phyloP scores from a whole-genome alignment of 2,329 filamentous ascomycete species.

The Aspergillus nomiae region DNA sequence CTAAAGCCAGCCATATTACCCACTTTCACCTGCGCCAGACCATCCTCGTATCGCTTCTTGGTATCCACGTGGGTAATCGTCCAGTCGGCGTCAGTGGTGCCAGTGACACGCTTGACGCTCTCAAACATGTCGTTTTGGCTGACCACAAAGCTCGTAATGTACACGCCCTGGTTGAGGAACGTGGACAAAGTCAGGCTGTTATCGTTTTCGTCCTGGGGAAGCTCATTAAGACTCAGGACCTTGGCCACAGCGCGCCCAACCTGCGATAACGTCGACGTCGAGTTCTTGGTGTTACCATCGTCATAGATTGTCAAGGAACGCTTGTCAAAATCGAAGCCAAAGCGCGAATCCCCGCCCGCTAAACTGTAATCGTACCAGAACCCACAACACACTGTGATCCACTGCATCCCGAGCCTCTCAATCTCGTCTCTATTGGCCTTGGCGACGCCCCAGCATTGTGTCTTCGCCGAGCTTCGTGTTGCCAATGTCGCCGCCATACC shows the following conservation, averaged over 20 bases:
- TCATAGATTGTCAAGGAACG: constrained; percentile 53
- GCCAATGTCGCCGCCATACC: constrained; percentile 35
- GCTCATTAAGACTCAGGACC: constrained; percentile 50
- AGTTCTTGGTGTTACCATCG: constrained; percentile 59
- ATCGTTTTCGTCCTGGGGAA: constrained; percentile 43
- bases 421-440: constrained; percentile 40
- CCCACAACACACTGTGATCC: constrained; percentile 48
- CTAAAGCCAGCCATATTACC: constrained; percentile 50
- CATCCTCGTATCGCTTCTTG: constrained; percentile 53
- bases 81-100: constrained; percentile 63
- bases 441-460: constrained; percentile 33
- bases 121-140: constrained; percentile 68
- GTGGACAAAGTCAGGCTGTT: constrained; percentile 41
- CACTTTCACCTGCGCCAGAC: constrained; percentile 45
- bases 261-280: constrained; percentile 62
- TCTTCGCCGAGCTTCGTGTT: constrained; percentile 39
- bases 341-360: constrained; percentile 36
- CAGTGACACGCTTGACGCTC: constrained; percentile 60
- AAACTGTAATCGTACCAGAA: constrained; percentile 60
- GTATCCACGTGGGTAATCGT: constrained; percentile 52
- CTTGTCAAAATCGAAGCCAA: constrained; percentile 55
- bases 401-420: constrained; percentile 44
- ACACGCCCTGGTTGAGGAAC: constrained; percentile 54
- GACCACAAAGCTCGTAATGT: constrained; percentile 59
- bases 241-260: constrained; percentile 55